Percentiles rank a stretch among this genome's conserved stretches.
Evolutionary conservation across 2,329 filamentous ascomycete species (phyloP).

Genomic region (Botrytis aclada): DNA sequence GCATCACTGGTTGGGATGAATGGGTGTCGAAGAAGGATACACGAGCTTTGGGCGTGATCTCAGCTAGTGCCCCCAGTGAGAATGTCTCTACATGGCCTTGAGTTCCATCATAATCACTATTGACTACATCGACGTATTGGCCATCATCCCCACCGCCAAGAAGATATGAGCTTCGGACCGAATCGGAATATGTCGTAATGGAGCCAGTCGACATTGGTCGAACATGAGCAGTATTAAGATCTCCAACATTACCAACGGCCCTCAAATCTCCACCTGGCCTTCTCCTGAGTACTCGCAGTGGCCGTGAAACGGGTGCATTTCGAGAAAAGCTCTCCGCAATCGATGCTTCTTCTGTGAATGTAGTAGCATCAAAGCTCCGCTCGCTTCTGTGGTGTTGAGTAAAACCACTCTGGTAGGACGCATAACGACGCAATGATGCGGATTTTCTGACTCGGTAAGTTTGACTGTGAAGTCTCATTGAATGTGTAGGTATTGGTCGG

Average conservation of each 20-base stretch:
- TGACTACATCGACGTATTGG: slow-evolving; percentile 46
- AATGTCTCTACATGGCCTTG: slow-evolving; percentile 47
- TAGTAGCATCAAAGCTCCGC: slow-evolving; percentile 61
- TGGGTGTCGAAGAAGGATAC: slow-evolving; percentile 59
- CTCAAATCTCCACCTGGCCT: slow-evolving; percentile 73
- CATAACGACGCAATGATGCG: slow-evolving; percentile 52
- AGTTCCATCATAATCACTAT: slow-evolving; percentile 40
- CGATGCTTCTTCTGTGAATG: slow-evolving; percentile 51
- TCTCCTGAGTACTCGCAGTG: slow-evolving; percentile 64
- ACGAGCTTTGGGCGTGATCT: slow-evolving; percentile 46
- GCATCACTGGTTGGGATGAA: slow-evolving; percentile 61
- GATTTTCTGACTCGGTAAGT: slow-evolving; percentile 49
- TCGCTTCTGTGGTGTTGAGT: slow-evolving; percentile 47
- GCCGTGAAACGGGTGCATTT: slow-evolving; percentile 47
- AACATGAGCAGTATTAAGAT: slow-evolving; percentile 49
- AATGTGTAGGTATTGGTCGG: slow-evolving; percentile 26
- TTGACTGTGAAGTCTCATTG: slow-evolving; percentile 25
- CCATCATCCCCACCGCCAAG: slow-evolving; percentile 41
- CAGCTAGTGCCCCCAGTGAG: slow-evolving; percentile 57
- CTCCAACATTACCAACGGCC: slow-evolving; percentile 62
- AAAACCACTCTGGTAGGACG: slow-evolving; percentile 58
- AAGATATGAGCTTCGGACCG: slow-evolving; percentile 56
- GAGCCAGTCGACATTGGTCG: slow-evolving; percentile 59
- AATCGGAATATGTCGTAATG: slow-evolving; percentile 58
- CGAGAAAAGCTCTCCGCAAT: slow-evolving; percentile 44